A percentile compares a stretch with the other conserved stretches of the same genome.
These are phyloP conservation scores for Cadophora sp. DNA, from an alignment of 2,329 filamentous ascomycete species.

Conservation along the genomic window DNA sequence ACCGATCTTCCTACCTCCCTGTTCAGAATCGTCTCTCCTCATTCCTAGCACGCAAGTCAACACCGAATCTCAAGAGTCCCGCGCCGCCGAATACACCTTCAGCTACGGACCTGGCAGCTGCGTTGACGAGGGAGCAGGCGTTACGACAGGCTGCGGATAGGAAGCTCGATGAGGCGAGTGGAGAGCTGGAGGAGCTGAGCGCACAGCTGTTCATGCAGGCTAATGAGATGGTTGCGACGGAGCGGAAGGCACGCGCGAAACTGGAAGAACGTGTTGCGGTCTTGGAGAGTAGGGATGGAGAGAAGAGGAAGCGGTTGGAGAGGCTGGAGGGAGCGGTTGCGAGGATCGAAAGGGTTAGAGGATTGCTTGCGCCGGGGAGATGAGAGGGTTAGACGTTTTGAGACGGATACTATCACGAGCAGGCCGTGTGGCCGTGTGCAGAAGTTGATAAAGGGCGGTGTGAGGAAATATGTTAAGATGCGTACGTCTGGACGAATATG, in stretches of 20 bases:
- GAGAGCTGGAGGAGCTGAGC: conserved; percentile 80
- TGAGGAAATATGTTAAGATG: conserved; percentile 35
- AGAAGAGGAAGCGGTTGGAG: conserved; percentile 73
- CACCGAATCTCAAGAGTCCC: conserved; percentile 46
- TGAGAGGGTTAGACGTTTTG: conserved; percentile 23
- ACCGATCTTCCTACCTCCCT: conserved; percentile 40
- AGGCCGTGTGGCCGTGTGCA: conserved; percentile 15
- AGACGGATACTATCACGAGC: not conserved
- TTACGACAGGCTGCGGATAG: conserved; percentile 74
- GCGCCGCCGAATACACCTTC: conserved; percentile 37
- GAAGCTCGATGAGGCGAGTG: conserved; percentile 68
- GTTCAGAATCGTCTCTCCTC: conserved; percentile 47
- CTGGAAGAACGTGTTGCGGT: conserved; percentile 74
- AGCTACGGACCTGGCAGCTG: conserved; percentile 62
- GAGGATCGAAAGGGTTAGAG: conserved; percentile 73
- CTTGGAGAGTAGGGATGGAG: conserved; percentile 72
- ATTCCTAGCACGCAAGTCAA: conserved; percentile 58
- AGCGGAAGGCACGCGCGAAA: conserved; percentile 72
- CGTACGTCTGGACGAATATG: conserved; percentile 21
- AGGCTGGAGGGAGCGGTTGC: conserved; percentile 73
- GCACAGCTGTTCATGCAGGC: conserved; percentile 80
- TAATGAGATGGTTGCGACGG: conserved; percentile 85
- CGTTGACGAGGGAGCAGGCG: conserved; percentile 69
- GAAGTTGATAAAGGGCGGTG: conserved; percentile 24
- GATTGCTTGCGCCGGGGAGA: conserved; percentile 54